Evolutionary conservation across 768 basidiomycete genomes (phyloP).

Genomic region (Phlebiopsis flavidoalba): DNA sequence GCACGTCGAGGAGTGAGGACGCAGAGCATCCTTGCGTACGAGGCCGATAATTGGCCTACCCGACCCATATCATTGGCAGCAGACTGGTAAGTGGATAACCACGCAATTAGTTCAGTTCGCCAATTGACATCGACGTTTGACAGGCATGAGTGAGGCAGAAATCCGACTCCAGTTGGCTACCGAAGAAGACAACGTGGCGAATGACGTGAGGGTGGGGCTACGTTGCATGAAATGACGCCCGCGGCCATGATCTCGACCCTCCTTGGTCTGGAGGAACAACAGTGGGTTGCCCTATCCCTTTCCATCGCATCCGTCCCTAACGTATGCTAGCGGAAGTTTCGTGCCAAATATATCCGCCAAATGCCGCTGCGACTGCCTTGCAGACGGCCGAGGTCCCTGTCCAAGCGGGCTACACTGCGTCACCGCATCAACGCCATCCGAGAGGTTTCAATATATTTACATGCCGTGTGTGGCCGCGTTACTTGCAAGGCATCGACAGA

Average conservation of each 20-base stretch:
- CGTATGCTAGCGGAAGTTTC: background rate
- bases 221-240: background rate
- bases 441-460: constrained; percentile 10
- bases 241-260: background rate
- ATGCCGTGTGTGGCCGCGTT: constrained; percentile 13
- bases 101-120: too few species aligned
- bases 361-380: too few species aligned
- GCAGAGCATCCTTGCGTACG: constrained; percentile 20
- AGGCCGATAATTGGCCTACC: constrained; percentile 14
- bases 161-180: constrained; percentile 19
- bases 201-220: background rate
- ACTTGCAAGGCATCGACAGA: background rate
- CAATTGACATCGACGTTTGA: too few species aligned
- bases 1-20: constrained; percentile 14
- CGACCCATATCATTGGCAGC: constrained; percentile 16
- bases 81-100: background rate
- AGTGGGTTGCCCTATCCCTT: background rate
- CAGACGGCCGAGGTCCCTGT: background rate
- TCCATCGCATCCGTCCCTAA: too few species aligned
- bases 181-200: constrained; percentile 9
- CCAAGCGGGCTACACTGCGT: constrained; percentile 7
- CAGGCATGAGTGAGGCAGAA: constrained; percentile 11
- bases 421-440: constrained; percentile 7
- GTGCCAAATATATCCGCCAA: background rate
- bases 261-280: background rate